Conservation (phyloP, 2,329 filamentous ascomycete species). For the Fusarium sulawesiense region DNA sequence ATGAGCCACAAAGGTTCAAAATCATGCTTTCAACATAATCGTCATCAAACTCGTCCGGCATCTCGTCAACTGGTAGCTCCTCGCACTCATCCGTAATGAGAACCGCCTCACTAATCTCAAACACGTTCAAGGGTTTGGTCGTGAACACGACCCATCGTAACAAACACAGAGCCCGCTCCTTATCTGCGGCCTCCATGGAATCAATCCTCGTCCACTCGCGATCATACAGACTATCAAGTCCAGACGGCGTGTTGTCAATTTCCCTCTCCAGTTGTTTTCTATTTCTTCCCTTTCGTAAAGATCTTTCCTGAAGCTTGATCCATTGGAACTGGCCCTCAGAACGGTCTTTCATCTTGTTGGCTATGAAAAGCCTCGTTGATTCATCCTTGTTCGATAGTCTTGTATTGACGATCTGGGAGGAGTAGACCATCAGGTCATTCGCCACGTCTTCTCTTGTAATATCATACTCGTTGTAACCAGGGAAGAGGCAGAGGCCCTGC, state of each 20-base stretch:
- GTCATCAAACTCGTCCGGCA: not conserved
- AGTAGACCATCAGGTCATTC: not conserved
- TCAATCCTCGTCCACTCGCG: slow-evolving; percentile 47
- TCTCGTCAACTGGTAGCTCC: rapidly evolving
- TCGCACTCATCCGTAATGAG: not conserved
- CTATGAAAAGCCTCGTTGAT: slow-evolving; percentile 23
- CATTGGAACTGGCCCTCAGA: slow-evolving; percentile 51
- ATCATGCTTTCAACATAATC: slow-evolving; percentile 7
- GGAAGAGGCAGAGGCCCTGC: rapidly evolving
- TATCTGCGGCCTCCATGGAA: not conserved
- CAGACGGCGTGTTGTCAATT: slow-evolving; percentile 46
- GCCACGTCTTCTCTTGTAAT: not conserved
- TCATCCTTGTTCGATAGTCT: slow-evolving; percentile 46
- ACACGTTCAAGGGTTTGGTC: slow-evolving; percentile 7
- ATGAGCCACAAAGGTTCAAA: not conserved
- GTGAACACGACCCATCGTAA: slow-evolving; percentile 49
- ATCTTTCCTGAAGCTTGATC: slow-evolving; percentile 46
- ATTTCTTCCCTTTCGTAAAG: slow-evolving; percentile 42
- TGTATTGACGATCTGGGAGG: slow-evolving; percentile 36
- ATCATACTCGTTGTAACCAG: not conserved
- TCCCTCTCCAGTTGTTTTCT: slow-evolving; percentile 45
- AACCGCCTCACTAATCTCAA: not conserved
- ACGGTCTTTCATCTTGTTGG: slow-evolving; percentile 40
- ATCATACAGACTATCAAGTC: slow-evolving; percentile 47
- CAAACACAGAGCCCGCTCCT: slow-evolving; percentile 42